Conservation (phyloP, 2,329 filamentous ascomycete genomes). For the Beauveria sp. region DNA sequence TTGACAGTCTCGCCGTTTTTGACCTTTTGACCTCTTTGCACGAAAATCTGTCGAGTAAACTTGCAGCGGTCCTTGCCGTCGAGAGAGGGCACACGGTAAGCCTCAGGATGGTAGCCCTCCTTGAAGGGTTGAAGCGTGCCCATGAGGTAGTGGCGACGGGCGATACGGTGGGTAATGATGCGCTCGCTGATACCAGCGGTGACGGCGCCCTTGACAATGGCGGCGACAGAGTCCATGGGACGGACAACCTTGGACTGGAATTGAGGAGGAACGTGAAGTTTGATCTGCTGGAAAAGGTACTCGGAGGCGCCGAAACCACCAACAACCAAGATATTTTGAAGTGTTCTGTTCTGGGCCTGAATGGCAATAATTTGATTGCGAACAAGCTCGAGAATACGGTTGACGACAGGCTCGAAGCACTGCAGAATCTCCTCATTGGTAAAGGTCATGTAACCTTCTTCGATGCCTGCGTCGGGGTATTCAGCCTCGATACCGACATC, state of each 20-base stretch:
- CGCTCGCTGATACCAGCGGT: conserved; percentile 96
- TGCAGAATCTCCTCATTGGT: conserved; percentile 98
- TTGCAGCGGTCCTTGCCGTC: conserved; percentile 98
- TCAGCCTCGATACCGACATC: conserved; percentile 98
- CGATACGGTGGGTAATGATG: conserved; percentile 93
- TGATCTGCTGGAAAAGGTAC: conserved; percentile 99
- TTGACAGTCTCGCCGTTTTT: conserved; percentile 99
- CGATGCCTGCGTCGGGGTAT: conserved; percentile 94
- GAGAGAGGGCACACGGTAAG: conserved; percentile 91
- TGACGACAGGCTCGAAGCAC: conserved; percentile 97
- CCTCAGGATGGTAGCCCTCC: conserved; percentile 95
- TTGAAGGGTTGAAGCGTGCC: conserved; percentile 98
- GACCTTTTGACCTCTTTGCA: conserved; percentile 96
- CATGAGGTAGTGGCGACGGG: conserved; percentile 97
- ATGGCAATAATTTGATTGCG: conserved; percentile 98
- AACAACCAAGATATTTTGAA: conserved; percentile 95
- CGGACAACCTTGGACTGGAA: conserved; percentile 98
- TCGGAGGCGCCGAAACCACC: conserved; percentile 98
- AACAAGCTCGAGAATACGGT: conserved; percentile 90
- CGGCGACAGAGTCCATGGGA: conserved; percentile 97
- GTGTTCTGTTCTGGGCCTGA: conserved; percentile 85
- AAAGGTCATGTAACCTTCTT: conserved; percentile 99
- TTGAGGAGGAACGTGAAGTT: conserved; percentile 93
- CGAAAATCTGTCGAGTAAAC: conserved; percentile 96
- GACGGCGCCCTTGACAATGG: conserved; percentile 96